Evolutionary conservation across 2,329 filamentous ascomycete genomes (phyloP).

Genomic region (Cercospora citrullina): DNA sequence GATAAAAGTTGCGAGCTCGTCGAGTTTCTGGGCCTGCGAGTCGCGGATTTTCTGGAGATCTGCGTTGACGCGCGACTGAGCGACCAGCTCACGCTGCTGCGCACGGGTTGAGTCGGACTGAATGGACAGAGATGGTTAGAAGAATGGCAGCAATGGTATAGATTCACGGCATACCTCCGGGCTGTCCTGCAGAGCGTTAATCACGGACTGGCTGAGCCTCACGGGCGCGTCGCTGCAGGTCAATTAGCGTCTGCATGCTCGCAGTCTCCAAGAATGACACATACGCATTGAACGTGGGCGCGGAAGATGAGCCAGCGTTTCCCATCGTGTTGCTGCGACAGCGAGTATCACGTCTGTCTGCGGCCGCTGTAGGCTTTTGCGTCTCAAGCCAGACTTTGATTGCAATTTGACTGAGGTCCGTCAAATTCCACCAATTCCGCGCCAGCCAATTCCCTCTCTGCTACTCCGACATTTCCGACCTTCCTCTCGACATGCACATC

Average conservation of each 20-base stretch:
- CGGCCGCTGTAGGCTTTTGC: not conserved
- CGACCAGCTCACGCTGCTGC: slow-evolving; percentile 79
- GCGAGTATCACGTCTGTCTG: not conserved
- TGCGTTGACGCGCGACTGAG: slow-evolving; percentile 80
- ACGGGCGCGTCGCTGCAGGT: slow-evolving; percentile 59
- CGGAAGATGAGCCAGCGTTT: slow-evolving; percentile 62
- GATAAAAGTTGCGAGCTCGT: slow-evolving; percentile 60
- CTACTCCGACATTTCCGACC: not conserved
- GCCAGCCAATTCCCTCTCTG: not conserved
- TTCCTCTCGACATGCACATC: not conserved
- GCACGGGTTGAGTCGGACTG: slow-evolving; percentile 87
- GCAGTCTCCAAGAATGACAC: slow-evolving; percentile 30
- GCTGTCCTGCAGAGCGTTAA: slow-evolving; percentile 80
- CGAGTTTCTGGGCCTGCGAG: slow-evolving; percentile 68
- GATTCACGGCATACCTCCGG: slow-evolving; percentile 65
- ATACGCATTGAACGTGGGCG: slow-evolving; percentile 61
- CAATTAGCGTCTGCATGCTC: slow-evolving; percentile 16
- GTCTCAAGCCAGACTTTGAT: not conserved
- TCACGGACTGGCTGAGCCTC: slow-evolving; percentile 75
- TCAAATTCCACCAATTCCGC: not conserved
- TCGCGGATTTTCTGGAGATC: slow-evolving; percentile 80
- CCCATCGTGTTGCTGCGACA: slow-evolving; percentile 51
- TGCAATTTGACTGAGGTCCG: not conserved
- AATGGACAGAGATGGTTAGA: slow-evolving; percentile 4
- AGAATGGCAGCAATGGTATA: not conserved